phyloP scores from a whole-genome alignment of 768 basidiomycete species.

The Auricularia auricula-judae region DNA sequence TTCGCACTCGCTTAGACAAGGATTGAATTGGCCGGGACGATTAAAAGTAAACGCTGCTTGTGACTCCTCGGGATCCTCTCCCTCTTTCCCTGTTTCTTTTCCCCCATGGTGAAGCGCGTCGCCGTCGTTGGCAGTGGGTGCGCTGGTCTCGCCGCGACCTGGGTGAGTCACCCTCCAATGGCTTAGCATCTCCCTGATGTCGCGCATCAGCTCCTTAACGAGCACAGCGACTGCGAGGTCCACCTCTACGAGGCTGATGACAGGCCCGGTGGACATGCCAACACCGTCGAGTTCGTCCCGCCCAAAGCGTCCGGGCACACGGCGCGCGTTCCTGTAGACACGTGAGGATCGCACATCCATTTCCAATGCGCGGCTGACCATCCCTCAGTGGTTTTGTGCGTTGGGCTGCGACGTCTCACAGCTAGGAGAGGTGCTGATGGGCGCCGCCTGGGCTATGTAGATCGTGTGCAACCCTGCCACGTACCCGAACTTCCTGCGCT shows the following conservation, averaged over 20 bases:
- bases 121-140: constrained; percentile 71
- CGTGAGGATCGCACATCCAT: constrained; percentile 32
- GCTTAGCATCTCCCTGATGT: not conserved
- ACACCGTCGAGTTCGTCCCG: constrained; percentile 49
- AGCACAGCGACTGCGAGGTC: constrained; percentile 62
- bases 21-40: too few species aligned
- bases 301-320: constrained; percentile 19
- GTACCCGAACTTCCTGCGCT: constrained; percentile 70
- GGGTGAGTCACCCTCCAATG: constrained; percentile 32
- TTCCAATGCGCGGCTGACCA: not conserved
- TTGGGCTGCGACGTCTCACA: constrained; percentile 1
- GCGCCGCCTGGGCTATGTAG: constrained; percentile 23
- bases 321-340: constrained; percentile 48
- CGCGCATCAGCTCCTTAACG: constrained; percentile 47
- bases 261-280: constrained; percentile 65
- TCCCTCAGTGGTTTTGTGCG: constrained; percentile 45
- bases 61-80: not conserved
- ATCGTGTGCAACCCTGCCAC: constrained; percentile 69
- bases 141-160: constrained; percentile 68
- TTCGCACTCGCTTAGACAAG: too few species aligned
- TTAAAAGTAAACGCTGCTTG: not conserved
- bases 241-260: constrained; percentile 61
- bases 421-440: not conserved
- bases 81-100: not conserved
- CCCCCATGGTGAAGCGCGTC: constrained; percentile 18